These are phyloP conservation scores for Pyrus pyrifolia DNA, from an alignment of 306 rosid species.

Conservation along the genomic window DNA sequence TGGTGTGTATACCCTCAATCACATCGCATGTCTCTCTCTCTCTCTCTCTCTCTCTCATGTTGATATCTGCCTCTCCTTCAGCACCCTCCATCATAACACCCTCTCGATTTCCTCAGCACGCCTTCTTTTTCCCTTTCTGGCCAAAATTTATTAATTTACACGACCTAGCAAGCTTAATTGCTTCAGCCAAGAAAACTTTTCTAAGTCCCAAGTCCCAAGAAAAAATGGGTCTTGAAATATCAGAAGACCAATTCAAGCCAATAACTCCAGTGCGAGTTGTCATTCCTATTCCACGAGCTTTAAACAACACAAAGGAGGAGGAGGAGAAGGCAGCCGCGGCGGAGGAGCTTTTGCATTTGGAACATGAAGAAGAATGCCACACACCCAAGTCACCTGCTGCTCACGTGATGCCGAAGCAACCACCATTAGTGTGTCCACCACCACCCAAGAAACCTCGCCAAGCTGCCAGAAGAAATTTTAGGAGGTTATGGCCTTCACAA, in stretches of 20 bases:
- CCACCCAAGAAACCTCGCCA: conserved; percentile 50
- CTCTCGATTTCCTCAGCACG: conserved; percentile 33
- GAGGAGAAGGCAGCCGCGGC: not conserved
- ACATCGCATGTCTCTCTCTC: no score
- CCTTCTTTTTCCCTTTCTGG: conserved; percentile 13
- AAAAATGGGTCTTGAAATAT: conserved; percentile 41
- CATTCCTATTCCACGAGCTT: not conserved
- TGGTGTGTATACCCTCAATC: no score
- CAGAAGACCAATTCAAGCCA: conserved; percentile 26
- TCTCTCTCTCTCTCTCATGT: not conserved
- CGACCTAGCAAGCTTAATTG: not conserved
- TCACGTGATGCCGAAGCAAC: conserved; percentile 11
- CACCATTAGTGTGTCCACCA: conserved; percentile 45
- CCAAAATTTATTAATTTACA: not conserved
- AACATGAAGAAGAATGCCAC: conserved; percentile 21
- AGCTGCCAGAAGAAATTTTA: conserved; percentile 3
- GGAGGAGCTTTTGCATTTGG: no score
- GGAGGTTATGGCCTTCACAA: conserved; percentile 9
- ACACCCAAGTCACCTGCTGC: conserved; percentile 38
- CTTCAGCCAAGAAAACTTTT: not conserved
- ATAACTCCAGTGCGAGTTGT: conserved; percentile 38
- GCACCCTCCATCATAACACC: conserved; percentile 20
- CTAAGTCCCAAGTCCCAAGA: no score
- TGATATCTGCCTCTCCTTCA: conserved; percentile 6
- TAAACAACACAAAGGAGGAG: not conserved